Conservation (phyloP, 768 basidiomycete species). For the Rhizopogon salebrosus region DNA sequence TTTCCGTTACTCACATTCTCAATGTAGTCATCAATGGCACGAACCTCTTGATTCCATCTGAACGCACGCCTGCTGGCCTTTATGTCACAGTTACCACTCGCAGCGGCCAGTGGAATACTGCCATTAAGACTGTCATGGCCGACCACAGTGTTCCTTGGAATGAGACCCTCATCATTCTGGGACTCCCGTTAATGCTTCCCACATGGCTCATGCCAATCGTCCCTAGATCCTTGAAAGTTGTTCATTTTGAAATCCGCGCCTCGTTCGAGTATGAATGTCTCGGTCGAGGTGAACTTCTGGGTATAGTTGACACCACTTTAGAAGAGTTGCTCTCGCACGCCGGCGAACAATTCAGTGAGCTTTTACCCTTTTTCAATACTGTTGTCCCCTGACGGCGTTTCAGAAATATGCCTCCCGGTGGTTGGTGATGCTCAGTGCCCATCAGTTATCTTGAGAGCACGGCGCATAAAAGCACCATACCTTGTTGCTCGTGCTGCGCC, state of each 20-base stretch:
- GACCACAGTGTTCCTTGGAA: not conserved
- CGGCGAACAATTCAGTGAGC: not conserved
- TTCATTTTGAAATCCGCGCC: not conserved
- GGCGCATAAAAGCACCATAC: not conserved
- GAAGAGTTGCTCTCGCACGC: no score
- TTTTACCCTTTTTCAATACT: not conserved
- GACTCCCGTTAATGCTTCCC: no score
- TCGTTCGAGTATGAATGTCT: not conserved
- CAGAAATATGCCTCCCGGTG: not conserved
- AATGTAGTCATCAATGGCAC: not conserved
- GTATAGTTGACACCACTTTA: no score
- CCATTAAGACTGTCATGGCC: not conserved
- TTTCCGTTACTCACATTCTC: not conserved
- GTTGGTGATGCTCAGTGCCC: not conserved
- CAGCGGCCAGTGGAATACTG: not conserved
- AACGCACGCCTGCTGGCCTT: not conserved
- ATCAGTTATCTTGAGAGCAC: not conserved
- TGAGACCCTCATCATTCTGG: not conserved
- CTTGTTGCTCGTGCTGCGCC: no score
- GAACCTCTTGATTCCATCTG: not conserved
- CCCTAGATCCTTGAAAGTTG: no score
- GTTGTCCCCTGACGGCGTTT: not conserved
- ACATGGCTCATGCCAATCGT: no score
- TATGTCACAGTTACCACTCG: not conserved
- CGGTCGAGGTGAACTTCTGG: not conserved